Conservation (phyloP, 805 yeast genomes). For the Sugiyamaella boreocaroliniensis region DNA sequence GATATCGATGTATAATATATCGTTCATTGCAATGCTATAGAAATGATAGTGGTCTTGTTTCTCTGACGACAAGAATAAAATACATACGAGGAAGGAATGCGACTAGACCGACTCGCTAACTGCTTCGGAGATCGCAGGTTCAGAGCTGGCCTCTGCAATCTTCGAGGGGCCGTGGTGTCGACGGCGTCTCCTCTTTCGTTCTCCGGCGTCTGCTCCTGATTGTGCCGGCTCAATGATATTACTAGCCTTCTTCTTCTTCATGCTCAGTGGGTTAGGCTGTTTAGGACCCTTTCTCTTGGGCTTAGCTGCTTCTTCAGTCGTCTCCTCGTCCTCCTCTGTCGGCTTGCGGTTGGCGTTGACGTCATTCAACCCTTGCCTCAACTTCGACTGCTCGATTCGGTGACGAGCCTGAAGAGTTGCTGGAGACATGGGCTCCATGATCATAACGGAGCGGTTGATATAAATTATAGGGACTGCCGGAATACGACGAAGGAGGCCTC, state of each 20-base stretch:
- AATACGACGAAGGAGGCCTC: slow-evolving; percentile 60
- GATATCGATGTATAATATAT: not conserved
- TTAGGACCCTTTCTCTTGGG: slow-evolving; percentile 48
- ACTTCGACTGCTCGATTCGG: slow-evolving; percentile 55
- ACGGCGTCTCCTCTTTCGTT: slow-evolving; percentile 11
- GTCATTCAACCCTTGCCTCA: slow-evolving; percentile 74
- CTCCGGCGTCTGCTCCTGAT: not conserved
- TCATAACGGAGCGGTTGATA: slow-evolving; percentile 87
- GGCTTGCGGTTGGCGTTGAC: slow-evolving; percentile 30
- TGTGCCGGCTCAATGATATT: slow-evolving; percentile 3
- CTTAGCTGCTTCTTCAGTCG: slow-evolving; percentile 22
- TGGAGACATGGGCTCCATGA: slow-evolving; percentile 86
- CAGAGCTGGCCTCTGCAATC: not conserved
- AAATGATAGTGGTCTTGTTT: too few relatives aligned
- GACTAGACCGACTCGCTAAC: too few relatives aligned
- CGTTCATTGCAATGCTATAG: too few relatives aligned
- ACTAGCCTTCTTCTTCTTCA: slow-evolving; percentile 58
- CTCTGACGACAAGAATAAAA: too few relatives aligned
- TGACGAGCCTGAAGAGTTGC: slow-evolving; percentile 51
- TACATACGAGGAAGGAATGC: too few relatives aligned
- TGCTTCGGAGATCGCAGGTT: not conserved
- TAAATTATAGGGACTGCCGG: slow-evolving; percentile 90
- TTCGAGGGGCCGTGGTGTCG: slow-evolving; percentile 3
- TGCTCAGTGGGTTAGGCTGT: slow-evolving; percentile 85
- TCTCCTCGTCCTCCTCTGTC: slow-evolving; percentile 19